Conservation (phyloP, 306 rosid genomes). For the Vicia sativa region DNA sequence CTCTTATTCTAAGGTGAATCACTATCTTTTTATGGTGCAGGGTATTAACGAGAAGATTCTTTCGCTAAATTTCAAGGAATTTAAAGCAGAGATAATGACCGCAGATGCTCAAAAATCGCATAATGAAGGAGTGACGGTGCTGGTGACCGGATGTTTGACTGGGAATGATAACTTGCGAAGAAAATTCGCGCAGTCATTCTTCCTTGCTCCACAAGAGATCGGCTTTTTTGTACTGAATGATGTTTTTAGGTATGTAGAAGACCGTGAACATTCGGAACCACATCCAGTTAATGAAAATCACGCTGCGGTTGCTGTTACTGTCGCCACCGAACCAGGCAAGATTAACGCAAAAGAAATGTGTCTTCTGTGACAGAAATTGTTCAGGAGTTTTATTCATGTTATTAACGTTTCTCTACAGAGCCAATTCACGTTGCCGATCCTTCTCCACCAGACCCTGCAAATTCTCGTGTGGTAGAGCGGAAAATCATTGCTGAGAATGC, state of each 20-base stretch:
- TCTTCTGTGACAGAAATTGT: conserved; percentile 15
- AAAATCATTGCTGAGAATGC: conserved; percentile 46
- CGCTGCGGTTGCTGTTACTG: conserved; percentile 37
- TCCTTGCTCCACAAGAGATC: conserved; percentile 81
- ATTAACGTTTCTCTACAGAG: conserved; percentile 45
- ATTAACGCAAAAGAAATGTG: conserved; percentile 8
- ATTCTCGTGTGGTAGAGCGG: conserved; percentile 44
- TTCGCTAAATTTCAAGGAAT: conserved; percentile 62
- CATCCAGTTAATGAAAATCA: conserved; percentile 49
- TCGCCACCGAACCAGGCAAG: conserved; percentile 59
- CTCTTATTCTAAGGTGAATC: conserved; percentile 20
- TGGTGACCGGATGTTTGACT: conserved; percentile 80
- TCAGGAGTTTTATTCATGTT: conserved; percentile 28
- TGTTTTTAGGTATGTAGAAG: conserved; percentile 74
- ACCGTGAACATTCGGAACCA: conserved; percentile 45
- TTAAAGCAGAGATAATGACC: conserved; percentile 71
- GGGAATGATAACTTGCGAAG: conserved; percentile 73
- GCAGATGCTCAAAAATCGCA: conserved; percentile 78
- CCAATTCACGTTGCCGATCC: conserved; percentile 51
- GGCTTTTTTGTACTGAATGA: conserved; percentile 81
- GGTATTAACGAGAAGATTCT: conserved; percentile 75
- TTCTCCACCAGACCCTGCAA: conserved; percentile 48
- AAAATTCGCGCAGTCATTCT: conserved; percentile 71
- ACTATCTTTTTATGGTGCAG: conserved; percentile 43
- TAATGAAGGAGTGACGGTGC: conserved; percentile 67